Conservation (phyloP, 768 basidiomycete species). For the Strobilomyces echinocephalus region DNA sequence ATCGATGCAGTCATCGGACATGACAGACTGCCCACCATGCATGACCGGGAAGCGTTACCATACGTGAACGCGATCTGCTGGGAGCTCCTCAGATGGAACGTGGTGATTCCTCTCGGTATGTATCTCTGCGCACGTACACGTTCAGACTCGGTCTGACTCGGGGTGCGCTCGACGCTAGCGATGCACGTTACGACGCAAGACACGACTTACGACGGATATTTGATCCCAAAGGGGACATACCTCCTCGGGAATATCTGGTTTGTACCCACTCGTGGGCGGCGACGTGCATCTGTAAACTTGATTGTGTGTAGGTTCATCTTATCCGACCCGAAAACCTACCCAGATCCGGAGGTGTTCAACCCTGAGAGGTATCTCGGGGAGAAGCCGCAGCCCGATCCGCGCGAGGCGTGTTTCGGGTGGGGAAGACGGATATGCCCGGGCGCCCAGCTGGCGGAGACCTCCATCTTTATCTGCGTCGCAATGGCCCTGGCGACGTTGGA, state of each 20-base stretch:
- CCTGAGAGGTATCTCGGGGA: conserved; percentile 14
- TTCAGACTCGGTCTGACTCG: background rate
- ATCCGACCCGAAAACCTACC: conserved; percentile 6
- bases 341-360: conserved; percentile 8
- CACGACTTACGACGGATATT: conserved; percentile 14
- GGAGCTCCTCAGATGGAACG: conserved; percentile 12
- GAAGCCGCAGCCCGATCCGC: conserved; percentile 6
- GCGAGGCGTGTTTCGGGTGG: conserved; percentile 15
- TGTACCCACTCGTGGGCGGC: background rate
- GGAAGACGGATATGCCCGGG: conserved; percentile 13
- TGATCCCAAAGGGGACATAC: conserved; percentile 21
- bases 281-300: background rate
- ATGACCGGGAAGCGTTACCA: conserved; percentile 6
- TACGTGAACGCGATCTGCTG: conserved; percentile 17
- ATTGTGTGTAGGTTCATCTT: conserved; percentile 7
- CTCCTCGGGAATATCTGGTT: conserved; percentile 12
- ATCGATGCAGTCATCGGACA: conserved; percentile 4
- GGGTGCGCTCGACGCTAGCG: background rate
- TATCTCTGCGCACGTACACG: background rate
- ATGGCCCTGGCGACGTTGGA: conserved; percentile 10
- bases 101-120: background rate
- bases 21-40: conserved; percentile 8
- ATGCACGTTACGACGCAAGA: conserved; percentile 16
- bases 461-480: conserved; percentile 8
- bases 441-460: conserved; percentile 1